Base-by-base conservation (phyloP, 1,284 basidiomycete genomes). In the Ceratobasidium sp. region DNA sequence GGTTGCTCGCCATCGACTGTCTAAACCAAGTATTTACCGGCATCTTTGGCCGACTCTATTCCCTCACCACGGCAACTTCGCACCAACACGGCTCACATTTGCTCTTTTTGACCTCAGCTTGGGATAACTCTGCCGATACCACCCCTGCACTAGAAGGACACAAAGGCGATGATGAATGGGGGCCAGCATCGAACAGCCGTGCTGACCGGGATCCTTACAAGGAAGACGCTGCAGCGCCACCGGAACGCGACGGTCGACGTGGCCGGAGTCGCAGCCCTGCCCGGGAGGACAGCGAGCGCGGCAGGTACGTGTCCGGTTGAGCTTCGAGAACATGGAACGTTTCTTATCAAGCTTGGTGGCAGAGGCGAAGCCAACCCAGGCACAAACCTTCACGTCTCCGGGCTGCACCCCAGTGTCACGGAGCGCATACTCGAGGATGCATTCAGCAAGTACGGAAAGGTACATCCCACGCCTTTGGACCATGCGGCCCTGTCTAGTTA, bases 361-460 rank as follows among this genome's bases (percentile, higher is more conserved):
- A 69, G 66, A 58, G 84, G 81, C 21, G 83, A 83, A 49, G 82
- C 62, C 74, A 98, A 98, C 84, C 94, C 94, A 1, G 96, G 97
- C 66, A 98, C 98, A 85, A 98, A 98, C 83, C 86, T 99, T 50
- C 97, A 99, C 80, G 93, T 98, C 75, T 97, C 95, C 47, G 90
- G 94, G 49, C 85, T 99, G 71, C 90, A 90, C 77, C 86, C 89
- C 79, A 86, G 85, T 75, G 89, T 97, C 73, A 94, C 94, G 78
- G 93, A 92, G 58, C 89, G 91, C 70, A 91, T 93, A 78, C 91
- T 99, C 63, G 95, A 98, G 81, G 88, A 91, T 30, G 87, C 89
- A 16, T 98, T 99, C 79, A 86, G 88, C 77, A 96, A 96, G 83
- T 89, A 91, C 81, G 97, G 97, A 71, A 87, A 93, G 80, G 96